These are phyloP conservation scores for Daldinia grandis DNA, from an alignment of 495 filamentous ascomycete genomes.

Conservation along the genomic window DNA sequence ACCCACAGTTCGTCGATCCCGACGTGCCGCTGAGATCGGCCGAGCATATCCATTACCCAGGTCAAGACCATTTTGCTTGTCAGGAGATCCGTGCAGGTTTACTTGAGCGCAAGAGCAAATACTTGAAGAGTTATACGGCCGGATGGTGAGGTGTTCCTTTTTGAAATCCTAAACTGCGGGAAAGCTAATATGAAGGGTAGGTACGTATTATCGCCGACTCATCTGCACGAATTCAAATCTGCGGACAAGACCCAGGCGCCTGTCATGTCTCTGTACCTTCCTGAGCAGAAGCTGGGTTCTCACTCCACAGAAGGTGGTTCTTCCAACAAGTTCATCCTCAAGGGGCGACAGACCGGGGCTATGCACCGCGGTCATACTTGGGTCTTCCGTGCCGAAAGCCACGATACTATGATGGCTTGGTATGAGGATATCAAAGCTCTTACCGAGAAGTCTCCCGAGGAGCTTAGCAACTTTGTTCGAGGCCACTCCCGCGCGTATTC, in stretches of 20 bases:
- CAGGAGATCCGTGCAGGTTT: conserved; percentile 88
- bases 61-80: conserved; percentile 85
- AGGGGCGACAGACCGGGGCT: conserved; percentile 89
- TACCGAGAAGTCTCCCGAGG: conserved; percentile 88
- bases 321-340: conserved; percentile 98
- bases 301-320: conserved; percentile 84
- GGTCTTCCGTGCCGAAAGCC: conserved; percentile 95
- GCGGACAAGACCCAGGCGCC: conserved; percentile 73
- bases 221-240: conserved; percentile 97
- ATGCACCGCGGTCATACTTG: conserved; percentile 97
- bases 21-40: conserved; percentile 77
- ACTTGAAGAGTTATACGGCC: conserved; percentile 95
- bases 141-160: conserved; percentile 75
- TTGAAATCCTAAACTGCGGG: background rate
- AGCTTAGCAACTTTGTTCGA: conserved; percentile 85
- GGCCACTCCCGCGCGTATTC: conserved; percentile 79
- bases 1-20: conserved; percentile 89
- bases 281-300: conserved; percentile 93
- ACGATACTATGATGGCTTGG: conserved; percentile 98
- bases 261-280: conserved; percentile 94
- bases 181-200: conserved; percentile 60
- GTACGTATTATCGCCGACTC: conserved; percentile 96
- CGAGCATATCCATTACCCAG: conserved; percentile 92
- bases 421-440: conserved; percentile 89
- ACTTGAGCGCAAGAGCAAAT: conserved; percentile 97